Evolutionary conservation across 2,329 filamentous ascomycete genomes (phyloP).

Genomic region (Microsporum audouinii): DNA sequence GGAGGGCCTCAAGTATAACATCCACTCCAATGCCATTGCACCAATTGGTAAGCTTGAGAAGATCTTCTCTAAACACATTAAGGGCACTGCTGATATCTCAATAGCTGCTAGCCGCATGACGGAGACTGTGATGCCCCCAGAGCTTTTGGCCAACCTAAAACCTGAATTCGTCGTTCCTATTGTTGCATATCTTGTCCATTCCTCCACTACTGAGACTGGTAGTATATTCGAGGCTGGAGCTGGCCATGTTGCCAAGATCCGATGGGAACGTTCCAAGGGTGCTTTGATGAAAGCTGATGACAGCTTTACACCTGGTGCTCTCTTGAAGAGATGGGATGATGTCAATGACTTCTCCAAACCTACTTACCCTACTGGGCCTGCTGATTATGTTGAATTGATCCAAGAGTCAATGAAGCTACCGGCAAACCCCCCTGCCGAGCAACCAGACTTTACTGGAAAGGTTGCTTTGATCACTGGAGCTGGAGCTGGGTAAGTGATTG

Average conservation of each 20-base stretch:
- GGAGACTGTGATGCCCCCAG: slow-evolving; percentile 88
- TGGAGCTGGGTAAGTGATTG: slow-evolving; percentile 56
- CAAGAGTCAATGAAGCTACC: slow-evolving; percentile 72
- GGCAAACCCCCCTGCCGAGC: slow-evolving; percentile 58
- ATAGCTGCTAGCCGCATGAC: slow-evolving; percentile 88
- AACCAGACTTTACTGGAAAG: slow-evolving; percentile 69
- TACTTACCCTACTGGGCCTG: slow-evolving; percentile 70
- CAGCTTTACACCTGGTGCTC: slow-evolving; percentile 73
- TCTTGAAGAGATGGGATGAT: slow-evolving; percentile 81
- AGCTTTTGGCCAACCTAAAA: slow-evolving; percentile 71
- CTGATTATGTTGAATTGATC: slow-evolving; percentile 77
- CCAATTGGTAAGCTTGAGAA: slow-evolving; percentile 49
- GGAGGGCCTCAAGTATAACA: slow-evolving; percentile 97
- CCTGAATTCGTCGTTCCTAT: slow-evolving; percentile 93
- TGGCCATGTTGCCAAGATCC: slow-evolving; percentile 81
- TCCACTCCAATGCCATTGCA: slow-evolving; percentile 85
- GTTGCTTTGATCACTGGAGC: slow-evolving; percentile 81
- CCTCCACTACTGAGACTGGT: slow-evolving; percentile 69
- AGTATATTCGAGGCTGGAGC: slow-evolving; percentile 89
- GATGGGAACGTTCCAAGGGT: slow-evolving; percentile 89
- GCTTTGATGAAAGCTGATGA: slow-evolving; percentile 81
- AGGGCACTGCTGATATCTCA: slow-evolving; percentile 5
- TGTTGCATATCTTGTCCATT: slow-evolving; percentile 78
- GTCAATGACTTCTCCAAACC: slow-evolving; percentile 76
- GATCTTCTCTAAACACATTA: not conserved